Evolutionary conservation across 2,329 filamentous ascomycete genomes (phyloP), one percentile per base, ranked within the genome.

Genomic region (Ophiostoma montium): DNA sequence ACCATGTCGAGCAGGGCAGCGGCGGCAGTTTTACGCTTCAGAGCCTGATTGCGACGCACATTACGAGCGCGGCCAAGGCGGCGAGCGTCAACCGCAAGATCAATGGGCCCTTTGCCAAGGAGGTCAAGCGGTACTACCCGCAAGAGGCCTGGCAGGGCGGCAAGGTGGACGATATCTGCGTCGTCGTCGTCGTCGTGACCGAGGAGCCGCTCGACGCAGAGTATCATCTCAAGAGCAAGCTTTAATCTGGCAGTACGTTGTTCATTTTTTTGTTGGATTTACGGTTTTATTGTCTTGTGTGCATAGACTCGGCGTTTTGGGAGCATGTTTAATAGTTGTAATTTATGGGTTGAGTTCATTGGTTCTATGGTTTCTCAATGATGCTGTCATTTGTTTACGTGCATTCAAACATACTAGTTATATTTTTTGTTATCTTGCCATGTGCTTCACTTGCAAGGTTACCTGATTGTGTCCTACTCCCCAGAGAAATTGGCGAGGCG

Each of bases 141-240:
- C 72, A 82, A 35, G 90, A 96, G 64, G 78, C 80, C 51, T 98
- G 86, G 78, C 80, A 80, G 51, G 92, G 92, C 51, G 92, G 92
- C 47, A 98, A 98, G 65, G 78, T 94, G 18, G 92, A 98, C 62
- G 92, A 98, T 64, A 95, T 98, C 52, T 90, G 87, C 59, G 87
- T 87, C 5, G 71, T 98, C 46, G 81, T 89, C 13, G 78, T 82
- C 31, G 70, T 95, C 30, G 86, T 86, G 1, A 79, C 86, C 9
- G 82, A 89, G 56, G 77, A 81, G 45, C 53, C 58, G 30, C 53
- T 60, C 60, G 57, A 56, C 57, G 33, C 61, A 57, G n/a, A n/a
- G n/a, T n/a, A n/a, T n/a, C 54, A 56, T 60, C 12, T 67, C 54
- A 64, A 54, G 50, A 54, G 55, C 53, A 53, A 52, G 15, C 50